Percentiles rank a stretch among this genome's conserved stretches.
Conservation (phyloP, 257 asterid species). For the Solanum chaucha region DNA sequence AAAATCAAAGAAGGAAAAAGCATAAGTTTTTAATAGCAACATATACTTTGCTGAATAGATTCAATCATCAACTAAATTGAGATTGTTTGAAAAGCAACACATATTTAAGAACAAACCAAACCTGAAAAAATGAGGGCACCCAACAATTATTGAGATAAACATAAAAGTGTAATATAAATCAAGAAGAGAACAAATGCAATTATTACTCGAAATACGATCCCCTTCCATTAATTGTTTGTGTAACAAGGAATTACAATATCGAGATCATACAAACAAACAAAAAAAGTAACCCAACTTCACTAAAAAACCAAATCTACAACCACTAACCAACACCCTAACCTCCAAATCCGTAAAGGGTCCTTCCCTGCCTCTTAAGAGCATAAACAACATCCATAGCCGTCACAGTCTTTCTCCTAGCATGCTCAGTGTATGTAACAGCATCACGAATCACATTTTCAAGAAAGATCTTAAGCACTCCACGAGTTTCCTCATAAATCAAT, state of each 20-base stretch:
- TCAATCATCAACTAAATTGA: neutral
- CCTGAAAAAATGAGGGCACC: neutral
- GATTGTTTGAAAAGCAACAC: neutral
- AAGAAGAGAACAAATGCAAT: neutral
- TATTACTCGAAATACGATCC: neutral
- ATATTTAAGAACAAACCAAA: neutral
- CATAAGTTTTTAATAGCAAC: neutral
- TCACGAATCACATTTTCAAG: conserved; percentile 9
- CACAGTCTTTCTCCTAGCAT: conserved; percentile 13
- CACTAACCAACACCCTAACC: neutral
- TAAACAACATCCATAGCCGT: conserved; percentile 14
- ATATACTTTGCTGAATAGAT: neutral
- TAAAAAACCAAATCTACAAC: neutral
- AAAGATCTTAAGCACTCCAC: conserved; percentile 5
- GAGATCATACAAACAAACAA: neutral
- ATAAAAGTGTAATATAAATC: no score
- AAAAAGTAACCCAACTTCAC: neutral
- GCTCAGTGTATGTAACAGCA: conserved; percentile 14
- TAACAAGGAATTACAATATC: neutral
- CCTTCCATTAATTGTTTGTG: neutral
- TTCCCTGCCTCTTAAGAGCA: conserved; percentile 13
- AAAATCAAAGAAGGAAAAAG: neutral
- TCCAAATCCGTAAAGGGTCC: conserved; percentile 12
- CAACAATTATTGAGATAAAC: neutral
- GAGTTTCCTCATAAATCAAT: conserved; percentile 7